A percentile compares a stretch with the other conserved stretches of the same genome.
These are phyloP conservation scores for Fusarium anguioides DNA, from an alignment of 2,329 filamentous ascomycete species.

Conservation along the genomic window DNA sequence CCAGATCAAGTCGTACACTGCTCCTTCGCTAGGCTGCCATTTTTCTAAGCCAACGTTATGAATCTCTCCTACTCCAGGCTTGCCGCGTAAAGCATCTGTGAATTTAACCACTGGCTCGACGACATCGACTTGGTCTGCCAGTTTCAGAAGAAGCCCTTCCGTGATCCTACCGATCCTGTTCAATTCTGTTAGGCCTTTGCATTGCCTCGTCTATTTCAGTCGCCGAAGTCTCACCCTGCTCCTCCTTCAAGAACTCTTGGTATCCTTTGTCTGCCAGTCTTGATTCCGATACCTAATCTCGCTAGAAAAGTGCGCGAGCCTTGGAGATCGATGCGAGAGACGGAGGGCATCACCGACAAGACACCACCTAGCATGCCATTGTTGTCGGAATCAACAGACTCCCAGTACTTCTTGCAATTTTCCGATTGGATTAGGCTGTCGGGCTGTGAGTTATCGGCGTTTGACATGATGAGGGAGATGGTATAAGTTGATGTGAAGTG, in stretches of 20 bases:
- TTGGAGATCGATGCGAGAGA: constrained; percentile 75
- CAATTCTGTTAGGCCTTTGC: rapidly evolving
- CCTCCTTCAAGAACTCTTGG: constrained; percentile 52
- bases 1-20: constrained; percentile 84
- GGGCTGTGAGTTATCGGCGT: not conserved
- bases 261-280: constrained; percentile 48
- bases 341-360: constrained; percentile 72
- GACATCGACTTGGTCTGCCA: constrained; percentile 80
- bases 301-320: constrained; percentile 76
- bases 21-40: constrained; percentile 64
- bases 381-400: constrained; percentile 56
- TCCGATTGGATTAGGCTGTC: constrained; percentile 51
- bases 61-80: constrained; percentile 69
- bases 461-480: constrained; percentile 7
- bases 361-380: constrained; percentile 90
- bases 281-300: constrained; percentile 65
- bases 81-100: constrained; percentile 69
- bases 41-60: constrained; percentile 79
- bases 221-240: constrained; percentile 50
- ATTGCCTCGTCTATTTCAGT: not conserved
- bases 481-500: not conserved
- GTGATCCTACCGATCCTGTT: constrained; percentile 84
- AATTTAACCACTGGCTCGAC: constrained; percentile 89
- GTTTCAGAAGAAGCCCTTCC: constrained; percentile 75
- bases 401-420: constrained; percentile 60